Percentiles rank a stretch among this genome's conserved stretches.
Conservation (phyloP, 192 early-diverging fungal species). For the Coemansia sp. region DNA sequence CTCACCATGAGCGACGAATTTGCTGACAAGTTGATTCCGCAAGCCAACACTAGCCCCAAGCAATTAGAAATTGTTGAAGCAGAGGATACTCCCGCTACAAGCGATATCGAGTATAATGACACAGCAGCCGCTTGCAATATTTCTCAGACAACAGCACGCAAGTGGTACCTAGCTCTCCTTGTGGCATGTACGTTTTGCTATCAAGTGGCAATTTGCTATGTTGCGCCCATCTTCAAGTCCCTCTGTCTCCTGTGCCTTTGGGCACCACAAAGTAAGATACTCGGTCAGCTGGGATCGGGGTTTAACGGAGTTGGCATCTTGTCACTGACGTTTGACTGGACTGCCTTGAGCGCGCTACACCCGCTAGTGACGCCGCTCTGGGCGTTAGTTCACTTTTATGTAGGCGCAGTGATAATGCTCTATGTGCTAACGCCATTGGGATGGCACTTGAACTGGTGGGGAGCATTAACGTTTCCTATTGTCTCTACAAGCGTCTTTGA, state of each 20-base stretch:
- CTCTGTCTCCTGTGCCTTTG: slow-evolving; percentile 65
- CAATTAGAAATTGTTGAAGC: background rate
- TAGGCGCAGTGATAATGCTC: slow-evolving; percentile 66
- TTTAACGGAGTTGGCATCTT: slow-evolving; percentile 68
- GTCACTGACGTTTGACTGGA: slow-evolving; percentile 78
- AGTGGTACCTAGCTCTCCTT: slow-evolving; percentile 23
- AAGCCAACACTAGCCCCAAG: background rate
- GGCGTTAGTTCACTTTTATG: slow-evolving; percentile 69
- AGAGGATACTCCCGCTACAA: background rate
- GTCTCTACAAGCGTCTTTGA: slow-evolving; percentile 69
- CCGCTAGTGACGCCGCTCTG: slow-evolving; percentile 75
- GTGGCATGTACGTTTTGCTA: slow-evolving; percentile 49
- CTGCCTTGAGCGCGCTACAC: slow-evolving; percentile 56
- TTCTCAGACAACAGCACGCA: slow-evolving; percentile 13
- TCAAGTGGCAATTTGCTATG: slow-evolving; percentile 60
- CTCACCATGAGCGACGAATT: background rate
- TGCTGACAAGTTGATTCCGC: no score
- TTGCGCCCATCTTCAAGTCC: slow-evolving; percentile 70
- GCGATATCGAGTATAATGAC: background rate
- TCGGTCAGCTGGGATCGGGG: slow-evolving; percentile 43
- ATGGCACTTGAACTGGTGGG: slow-evolving; percentile 69
- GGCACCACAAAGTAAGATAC: slow-evolving; percentile 28
- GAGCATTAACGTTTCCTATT: slow-evolving; percentile 57
- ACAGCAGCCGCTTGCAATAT: background rate
- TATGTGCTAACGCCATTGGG: slow-evolving; percentile 73